Conservation (phyloP, 257 asterid genomes). For the Dorcoceras hygrometricum region DNA sequence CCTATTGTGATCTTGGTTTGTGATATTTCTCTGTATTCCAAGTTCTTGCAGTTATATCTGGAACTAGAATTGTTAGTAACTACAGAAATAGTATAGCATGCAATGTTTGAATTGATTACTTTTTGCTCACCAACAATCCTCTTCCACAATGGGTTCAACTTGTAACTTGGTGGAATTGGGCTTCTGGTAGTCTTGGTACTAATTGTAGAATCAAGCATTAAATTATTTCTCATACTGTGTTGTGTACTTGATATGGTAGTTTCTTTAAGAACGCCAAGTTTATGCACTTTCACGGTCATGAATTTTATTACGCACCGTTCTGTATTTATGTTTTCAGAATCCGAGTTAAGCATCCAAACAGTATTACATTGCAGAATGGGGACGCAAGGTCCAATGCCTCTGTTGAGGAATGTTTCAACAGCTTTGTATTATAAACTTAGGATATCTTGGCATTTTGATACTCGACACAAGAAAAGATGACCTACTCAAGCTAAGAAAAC, state of each 20-base stretch:
- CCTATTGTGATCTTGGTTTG: conserved; percentile 4
- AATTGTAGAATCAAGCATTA: not conserved
- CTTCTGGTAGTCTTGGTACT: not conserved
- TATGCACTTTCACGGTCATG: not conserved
- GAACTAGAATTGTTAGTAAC: not conserved
- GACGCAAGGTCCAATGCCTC: not conserved
- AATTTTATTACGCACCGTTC: no score
- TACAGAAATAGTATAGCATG: not conserved
- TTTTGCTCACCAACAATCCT: not conserved
- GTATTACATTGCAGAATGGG: not conserved
- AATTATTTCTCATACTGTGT: not conserved
- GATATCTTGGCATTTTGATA: not conserved
- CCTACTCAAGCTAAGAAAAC: not conserved
- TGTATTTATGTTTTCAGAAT: no score
- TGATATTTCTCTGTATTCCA: conserved; percentile 5
- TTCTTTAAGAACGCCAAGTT: not conserved
- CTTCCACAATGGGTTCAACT: not conserved
- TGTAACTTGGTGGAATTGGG: not conserved
- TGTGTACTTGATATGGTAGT: not conserved
- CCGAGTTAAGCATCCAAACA: no score
- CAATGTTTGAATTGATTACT: no score
- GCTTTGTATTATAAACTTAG: not conserved
- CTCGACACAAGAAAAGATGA: not conserved
- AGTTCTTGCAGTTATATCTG: conserved; percentile 2
- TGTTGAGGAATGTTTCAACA: not conserved